Base-by-base conservation (phyloP, 345 rosid species). In the Citrus mangshanensis region DNA sequence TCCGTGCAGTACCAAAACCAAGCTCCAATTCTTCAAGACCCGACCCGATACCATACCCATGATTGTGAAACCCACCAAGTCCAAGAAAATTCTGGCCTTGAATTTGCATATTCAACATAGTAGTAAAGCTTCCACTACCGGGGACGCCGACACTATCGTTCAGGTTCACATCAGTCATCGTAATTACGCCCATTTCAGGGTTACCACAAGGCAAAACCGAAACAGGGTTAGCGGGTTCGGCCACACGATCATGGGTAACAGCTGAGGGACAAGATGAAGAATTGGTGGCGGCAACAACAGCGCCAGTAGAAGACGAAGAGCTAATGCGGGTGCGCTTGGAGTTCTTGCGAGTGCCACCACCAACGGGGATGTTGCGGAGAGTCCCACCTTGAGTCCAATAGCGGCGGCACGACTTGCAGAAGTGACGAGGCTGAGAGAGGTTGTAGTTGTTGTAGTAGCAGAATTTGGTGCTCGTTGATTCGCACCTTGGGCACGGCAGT, bases 381-480 rank as follows among this genome's bases (percentile, higher is more conserved):
- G 93, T 82, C 38, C 93, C 93, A 24, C 93, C 93, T 3, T 88
- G 88, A 27, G 93, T 90, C 93, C 93, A 90, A 89, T 88, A 90
- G 13, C 93, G 93, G 71, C 93, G 91, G 80, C 93, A 88, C 9
- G 84, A 64, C 83, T 90, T 88, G 87, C 93, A 90, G 87, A 87
- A 90, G 81, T 90, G 87, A 42, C 93, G 93, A 21, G 93, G 93
- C 85, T 88, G 93, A 55, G 90, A 78, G 74, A 88, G 85, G 81
- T 88, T 90, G 81, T 90, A 90, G 86, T 90, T 90, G 81, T 90
- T 90, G 83, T 87, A 90, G 83, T 90, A 90, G 72, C 93, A 90
- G 77, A 90, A 90, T 85, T 90, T 90, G 71, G 93, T 90, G 88
- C 77, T 87, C 63, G 69, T 77, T 12, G 91, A 88, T 38, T 84